Evolutionary conservation across 768 basidiomycete species (phyloP), one percentile per base, ranked within the genome.

Genomic region (Calocybe indica): DNA sequence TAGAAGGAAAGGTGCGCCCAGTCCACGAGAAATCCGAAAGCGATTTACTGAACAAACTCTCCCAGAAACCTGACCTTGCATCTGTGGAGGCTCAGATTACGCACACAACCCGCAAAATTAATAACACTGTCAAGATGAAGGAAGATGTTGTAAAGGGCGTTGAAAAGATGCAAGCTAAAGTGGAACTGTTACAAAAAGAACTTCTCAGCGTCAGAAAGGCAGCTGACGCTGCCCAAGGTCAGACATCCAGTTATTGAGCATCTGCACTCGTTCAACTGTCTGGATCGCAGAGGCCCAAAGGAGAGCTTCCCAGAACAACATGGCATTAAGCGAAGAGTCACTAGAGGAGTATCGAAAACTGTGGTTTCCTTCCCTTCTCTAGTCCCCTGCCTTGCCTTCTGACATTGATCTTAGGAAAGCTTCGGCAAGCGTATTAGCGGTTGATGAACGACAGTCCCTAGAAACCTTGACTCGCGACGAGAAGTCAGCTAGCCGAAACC

Each of bases 341-440:
- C 69, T 98, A 10, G 84, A 87, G 35, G 89, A 97, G 62, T 99
- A 99, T 63, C 82, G 82, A 8, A 70, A 75, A 61, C 72, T 94
- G 88, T 92, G 52, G 39, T 85, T 65, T 37, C 36, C 6, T 13
- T 35, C 8, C 8, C 5, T 37, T 47, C 13, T 42, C 8, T 2
- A 33, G 40, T n/a, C 32, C 32, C 30, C 32, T 7, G 8, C 35
- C 29, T 13, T 41, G n/a, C 29, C 15, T 28, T 32, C 13, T 30
- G 35, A 10, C 37, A 13, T 40, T 7, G 37, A 37, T 35, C 43
- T 22, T 52, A 95, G 93, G 35, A 93, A 95, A 69, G 81, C 83
- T 0, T 69, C 76, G 6, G 87, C 93, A 11, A 89, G 83, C 52
- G 66, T 87, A 2, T 78, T 87, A 32, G 92, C 91, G 1, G 82